Base-by-base conservation (phyloP, 805 yeast species). In the Brettanomyces nanus region DNA sequence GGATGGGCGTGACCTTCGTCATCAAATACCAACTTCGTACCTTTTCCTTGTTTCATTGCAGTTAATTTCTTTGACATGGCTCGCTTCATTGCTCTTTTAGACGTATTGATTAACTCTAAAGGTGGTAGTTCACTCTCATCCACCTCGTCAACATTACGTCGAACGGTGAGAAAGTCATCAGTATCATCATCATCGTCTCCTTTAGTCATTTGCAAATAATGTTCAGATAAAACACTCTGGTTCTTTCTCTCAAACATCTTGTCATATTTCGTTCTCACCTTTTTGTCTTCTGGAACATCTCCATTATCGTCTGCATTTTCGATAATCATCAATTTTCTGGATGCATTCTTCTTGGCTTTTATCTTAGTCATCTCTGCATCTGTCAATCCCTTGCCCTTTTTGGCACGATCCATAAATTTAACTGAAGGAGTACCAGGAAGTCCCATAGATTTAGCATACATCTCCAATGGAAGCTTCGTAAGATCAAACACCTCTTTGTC, bases 341-440 rank as follows among this genome's bases (percentile, higher is more conserved):
- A 79, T 19, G 80, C 75, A 56, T 90, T 90, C 60, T 90, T 90
- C 63, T 75, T 63, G 47, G 78, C 86, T 53, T 85, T 85, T 19
- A 70, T 64, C 45, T 62, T 65, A 38, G 59, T 57, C 25, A 68
- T 51, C 19, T 66, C 61, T 27, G 48, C 59, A 31, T 61, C 63
- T 1, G 50, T 36, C 3, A 48, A 19, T 13, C 49, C 46, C 53
- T 57, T 61, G 13, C 78, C 81, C 30, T 66, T 66, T 26, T 45
- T 44, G 3, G 45, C 47, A 9, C 68, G 66, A 17, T 73, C 72
- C 46, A 67, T 62, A 40, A 90, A 71, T 56, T 85, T 87, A 50
- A 92, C 82, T 50, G 84, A 80, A 31, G 99, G 99, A 3, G 95
- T 95, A 38, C 97, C 95, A 1, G 97, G 96, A 31, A 92, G 69